Evolutionary conservation across 345 rosid species (phyloP).

Genomic region (Dipteronia dyeriana): DNA sequence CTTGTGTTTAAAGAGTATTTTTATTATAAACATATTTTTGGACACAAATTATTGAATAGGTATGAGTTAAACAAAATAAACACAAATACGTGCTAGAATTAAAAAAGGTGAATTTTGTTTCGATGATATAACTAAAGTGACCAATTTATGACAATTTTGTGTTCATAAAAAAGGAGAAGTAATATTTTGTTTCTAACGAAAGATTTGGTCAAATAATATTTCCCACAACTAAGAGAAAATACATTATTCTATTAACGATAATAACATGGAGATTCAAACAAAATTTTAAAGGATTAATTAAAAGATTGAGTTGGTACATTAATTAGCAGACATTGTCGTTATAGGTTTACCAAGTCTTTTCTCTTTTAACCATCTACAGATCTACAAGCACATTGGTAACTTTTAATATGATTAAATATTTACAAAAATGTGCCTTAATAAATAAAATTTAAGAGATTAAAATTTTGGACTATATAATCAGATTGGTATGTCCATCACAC

Average conservation of each 20-base stretch:
- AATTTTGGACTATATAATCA: no score
- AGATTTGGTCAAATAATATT: background rate
- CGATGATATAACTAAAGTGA: background rate
- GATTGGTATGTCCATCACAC: no score
- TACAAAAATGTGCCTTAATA: no score
- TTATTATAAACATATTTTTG: no score
- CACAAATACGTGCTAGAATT: no score
- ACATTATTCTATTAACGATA: background rate
- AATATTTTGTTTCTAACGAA: background rate
- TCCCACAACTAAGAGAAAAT: slow-evolving; percentile 7
- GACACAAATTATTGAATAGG: no score
- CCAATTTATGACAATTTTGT: background rate
- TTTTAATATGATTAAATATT: background rate
- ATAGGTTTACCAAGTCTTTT: background rate
- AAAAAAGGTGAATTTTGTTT: background rate
- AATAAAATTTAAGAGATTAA: no score
- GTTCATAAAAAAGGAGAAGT: background rate
- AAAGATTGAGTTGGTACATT: slow-evolving; percentile 2
- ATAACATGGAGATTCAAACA: slow-evolving; percentile 15
- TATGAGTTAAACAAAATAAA: no score
- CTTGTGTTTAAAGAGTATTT: no score
- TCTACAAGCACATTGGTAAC: background rate
- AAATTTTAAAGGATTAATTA: slow-evolving; percentile 7
- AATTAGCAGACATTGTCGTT: slow-evolving; percentile 1
- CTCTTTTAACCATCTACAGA: background rate